phyloP scores from a whole-genome alignment of 768 basidiomycete genomes.

The Bullera alba region DNA sequence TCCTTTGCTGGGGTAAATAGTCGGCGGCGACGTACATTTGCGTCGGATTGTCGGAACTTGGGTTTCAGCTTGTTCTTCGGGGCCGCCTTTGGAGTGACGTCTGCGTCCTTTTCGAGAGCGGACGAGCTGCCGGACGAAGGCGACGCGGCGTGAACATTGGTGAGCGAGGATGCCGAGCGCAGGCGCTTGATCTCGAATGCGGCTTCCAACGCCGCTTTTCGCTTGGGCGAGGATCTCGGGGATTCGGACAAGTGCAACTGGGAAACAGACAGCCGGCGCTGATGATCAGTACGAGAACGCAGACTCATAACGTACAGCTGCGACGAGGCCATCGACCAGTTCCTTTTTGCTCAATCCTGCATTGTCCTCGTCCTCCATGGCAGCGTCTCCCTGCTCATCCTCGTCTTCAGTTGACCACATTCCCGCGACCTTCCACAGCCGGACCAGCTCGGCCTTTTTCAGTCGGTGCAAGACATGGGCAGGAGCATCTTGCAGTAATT shows the following conservation, averaged over 20 bases:
- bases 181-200: conserved; percentile 11
- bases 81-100: no score
- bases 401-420: conserved; percentile 32
- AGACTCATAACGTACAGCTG: conserved; percentile 23
- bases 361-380: conserved; percentile 23
- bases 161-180: background rate
- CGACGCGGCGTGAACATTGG: conserved; percentile 6
- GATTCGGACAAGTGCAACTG: conserved; percentile 6
- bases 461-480: conserved; percentile 34
- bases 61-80: no score
- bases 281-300: background rate
- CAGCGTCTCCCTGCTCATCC: conserved; percentile 3
- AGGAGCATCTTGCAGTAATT: conserved; percentile 39
- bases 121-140: conserved; percentile 14
- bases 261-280: conserved; percentile 1
- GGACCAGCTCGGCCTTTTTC: conserved; percentile 40
- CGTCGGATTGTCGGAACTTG: no score
- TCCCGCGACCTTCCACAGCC: conserved; percentile 44
- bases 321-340: conserved; percentile 40
- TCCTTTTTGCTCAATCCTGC: conserved; percentile 36
- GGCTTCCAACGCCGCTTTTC: conserved; percentile 10
- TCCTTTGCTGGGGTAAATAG: background rate
- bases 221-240: conserved; percentile 5
- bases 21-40: no score
- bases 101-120: no score